These are phyloP conservation scores for Boletus pseudopeckii DNA, from an alignment of 768 basidiomycete species.

Conservation along the genomic window DNA sequence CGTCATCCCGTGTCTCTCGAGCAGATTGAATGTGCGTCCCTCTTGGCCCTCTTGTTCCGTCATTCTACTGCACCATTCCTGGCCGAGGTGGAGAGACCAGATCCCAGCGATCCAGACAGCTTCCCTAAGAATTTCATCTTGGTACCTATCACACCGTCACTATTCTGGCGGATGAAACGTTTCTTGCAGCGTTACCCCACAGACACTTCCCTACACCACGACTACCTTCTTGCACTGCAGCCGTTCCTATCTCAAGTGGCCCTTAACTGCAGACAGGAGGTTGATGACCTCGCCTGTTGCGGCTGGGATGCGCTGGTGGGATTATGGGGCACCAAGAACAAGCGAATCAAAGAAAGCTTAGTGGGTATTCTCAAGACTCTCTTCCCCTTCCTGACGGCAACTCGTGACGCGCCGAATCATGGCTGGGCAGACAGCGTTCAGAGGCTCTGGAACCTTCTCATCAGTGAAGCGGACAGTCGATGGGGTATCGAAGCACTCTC, in stretches of 20 bases:
- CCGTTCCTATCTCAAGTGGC: slow-evolving; percentile 71
- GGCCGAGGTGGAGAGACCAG: slow-evolving; percentile 31
- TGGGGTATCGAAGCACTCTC: slow-evolving; percentile 65
- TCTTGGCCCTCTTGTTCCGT: slow-evolving; percentile 58
- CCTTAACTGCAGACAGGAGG: slow-evolving; percentile 62
- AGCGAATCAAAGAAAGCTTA: slow-evolving; percentile 72
- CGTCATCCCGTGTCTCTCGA: slow-evolving; percentile 43
- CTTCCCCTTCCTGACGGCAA: slow-evolving; percentile 63
- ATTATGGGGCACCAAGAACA: slow-evolving; percentile 80
- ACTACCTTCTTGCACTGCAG: slow-evolving; percentile 68
- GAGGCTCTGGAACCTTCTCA: slow-evolving; percentile 53
- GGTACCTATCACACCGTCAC: slow-evolving; percentile 33
- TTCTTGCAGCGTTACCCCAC: slow-evolving; percentile 65
- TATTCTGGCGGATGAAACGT: slow-evolving; percentile 56
- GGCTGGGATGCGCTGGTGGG: slow-evolving; percentile 63
- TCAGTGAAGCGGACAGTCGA: slow-evolving; percentile 59
- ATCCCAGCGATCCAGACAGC: slow-evolving; percentile 26
- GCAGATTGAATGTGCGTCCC: slow-evolving; percentile 68
- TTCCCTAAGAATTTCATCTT: slow-evolving; percentile 28
- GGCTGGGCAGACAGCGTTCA: slow-evolving; percentile 47
- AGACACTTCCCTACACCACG: slow-evolving; percentile 77
- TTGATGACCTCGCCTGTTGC: slow-evolving; percentile 55
- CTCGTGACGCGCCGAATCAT: slow-evolving; percentile 29
- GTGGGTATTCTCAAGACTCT: slow-evolving; percentile 68
- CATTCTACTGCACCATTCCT: slow-evolving; percentile 59